Base-by-base conservation (phyloP, 768 basidiomycete species). In the Tylopilus rubrobrunneus region DNA sequence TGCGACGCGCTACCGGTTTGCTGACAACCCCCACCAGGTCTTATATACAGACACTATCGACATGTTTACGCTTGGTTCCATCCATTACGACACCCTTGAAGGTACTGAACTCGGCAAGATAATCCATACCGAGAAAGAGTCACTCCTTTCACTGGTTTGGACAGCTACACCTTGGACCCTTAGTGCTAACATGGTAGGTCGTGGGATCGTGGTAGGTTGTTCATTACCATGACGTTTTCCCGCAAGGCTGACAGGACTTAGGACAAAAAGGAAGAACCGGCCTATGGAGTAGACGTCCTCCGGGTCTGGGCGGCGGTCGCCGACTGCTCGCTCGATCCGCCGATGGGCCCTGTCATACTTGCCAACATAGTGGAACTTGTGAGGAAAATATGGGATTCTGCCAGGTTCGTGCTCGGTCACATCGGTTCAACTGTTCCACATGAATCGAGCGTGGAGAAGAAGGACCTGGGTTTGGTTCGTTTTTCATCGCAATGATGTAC, bases 241-340 rank as follows among this genome's bases (percentile, higher is more conserved):
- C 8, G 21, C 15, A 39, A 12, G 43, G 39, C 37, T 59, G 45
- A 56, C 53, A 31, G 19, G 19, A 19, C 19, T 19, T 19, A 19
- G 19, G 19, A 88, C 62, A 75, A 77, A 65, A 86, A 83, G 62
- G 84, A 79, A 56, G 75, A 88, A 45, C 88, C 92, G 0, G 85
- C 82, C 0, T 90, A 92, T 67, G 95, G 96, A 2, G 78, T 89
- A 8, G 95, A 98, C 63, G 80, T 87, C 2, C 78, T 98, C 31
- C 81, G 96, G 7, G 74, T 96, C 8, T 99, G 96, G 96, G 89
- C 82, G 9, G 95, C 93, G 3, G 87, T 89, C 0, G 86, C 90
- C 23, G 93, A 97, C 60, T 96, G 91, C 63, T 85, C 88, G 71
- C 80, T 82, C 28, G 19, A 19, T 19, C 89, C 90, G 73, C 82